Evolutionary conservation across 768 basidiomycete species (phyloP).

Genomic region (Phylloporus rhodoxanthus): DNA sequence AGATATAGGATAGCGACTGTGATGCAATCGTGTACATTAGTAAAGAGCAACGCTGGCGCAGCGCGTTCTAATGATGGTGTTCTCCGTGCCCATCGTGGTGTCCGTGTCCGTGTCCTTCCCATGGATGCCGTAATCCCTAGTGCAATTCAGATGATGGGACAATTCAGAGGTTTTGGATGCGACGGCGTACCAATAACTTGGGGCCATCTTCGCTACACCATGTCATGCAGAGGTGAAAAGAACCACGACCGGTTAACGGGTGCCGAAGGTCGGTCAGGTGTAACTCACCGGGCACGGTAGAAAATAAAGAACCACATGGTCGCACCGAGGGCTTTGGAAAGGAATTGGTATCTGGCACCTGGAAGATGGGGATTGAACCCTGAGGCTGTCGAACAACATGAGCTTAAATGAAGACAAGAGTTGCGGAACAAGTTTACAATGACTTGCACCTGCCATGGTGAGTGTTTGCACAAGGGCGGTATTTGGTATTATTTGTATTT

Average conservation of each 20-base stretch:
- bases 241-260: background rate
- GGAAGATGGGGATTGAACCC: slow-evolving; percentile 91
- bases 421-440: slow-evolving; percentile 19
- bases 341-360: slow-evolving; percentile 65
- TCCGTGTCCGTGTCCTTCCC: slow-evolving; percentile 56
- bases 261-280: background rate
- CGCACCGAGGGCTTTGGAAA: slow-evolving; percentile 83
- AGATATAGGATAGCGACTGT: background rate
- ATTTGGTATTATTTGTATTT: slow-evolving; percentile 23
- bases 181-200: slow-evolving; percentile 55
- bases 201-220: slow-evolving; percentile 63
- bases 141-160: background rate
- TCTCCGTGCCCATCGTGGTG: slow-evolving; percentile 33
- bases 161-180: background rate
- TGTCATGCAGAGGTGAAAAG: background rate
- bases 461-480: slow-evolving; percentile 18
- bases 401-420: background rate
- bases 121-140: slow-evolving; percentile 57
- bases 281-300: slow-evolving; percentile 81
- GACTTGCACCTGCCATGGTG: slow-evolving; percentile 30
- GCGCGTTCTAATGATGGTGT: slow-evolving; percentile 34
- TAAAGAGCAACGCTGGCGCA: background rate
- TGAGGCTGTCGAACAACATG: slow-evolving; percentile 38
- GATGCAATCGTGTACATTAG: slow-evolving; percentile 11
- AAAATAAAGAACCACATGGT: slow-evolving; percentile 99